Percentiles rank a stretch among this genome's conserved stretches.
phyloP scores from a whole-genome alignment of 1,284 basidiomycete genomes.

The Cutaneotrichosporon spelunceum region DNA sequence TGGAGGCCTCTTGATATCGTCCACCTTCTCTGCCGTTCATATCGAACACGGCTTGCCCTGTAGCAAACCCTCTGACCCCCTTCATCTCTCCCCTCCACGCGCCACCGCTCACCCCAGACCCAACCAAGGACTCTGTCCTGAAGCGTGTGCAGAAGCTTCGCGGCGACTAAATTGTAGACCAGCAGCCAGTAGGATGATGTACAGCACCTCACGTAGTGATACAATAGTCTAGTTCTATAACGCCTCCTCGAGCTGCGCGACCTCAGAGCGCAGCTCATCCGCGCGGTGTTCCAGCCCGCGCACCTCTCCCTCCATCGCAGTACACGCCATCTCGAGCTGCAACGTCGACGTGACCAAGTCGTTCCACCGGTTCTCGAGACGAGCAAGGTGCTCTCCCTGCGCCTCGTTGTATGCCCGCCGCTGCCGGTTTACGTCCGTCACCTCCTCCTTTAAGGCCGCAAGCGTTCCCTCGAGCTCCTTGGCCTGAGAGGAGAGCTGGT shows the following conservation, averaged over 20 bases:
- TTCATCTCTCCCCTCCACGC: neutral
- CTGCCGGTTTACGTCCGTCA: constrained; percentile 77
- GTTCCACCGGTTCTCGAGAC: constrained; percentile 49
- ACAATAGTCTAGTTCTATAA: constrained; percentile 10
- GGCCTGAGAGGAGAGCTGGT: constrained; percentile 72
- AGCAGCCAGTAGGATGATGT: constrained; percentile 2
- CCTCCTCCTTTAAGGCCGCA: constrained; percentile 68
- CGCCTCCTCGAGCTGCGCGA: constrained; percentile 36
- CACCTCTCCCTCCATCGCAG: constrained; percentile 48
- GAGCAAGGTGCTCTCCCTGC: constrained; percentile 42
- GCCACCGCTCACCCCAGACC: constrained; percentile 60
- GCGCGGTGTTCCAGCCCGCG: constrained; percentile 39
- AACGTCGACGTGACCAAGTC: constrained; percentile 46
- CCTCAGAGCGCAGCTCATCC: constrained; percentile 38
- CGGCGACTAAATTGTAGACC: constrained; percentile 60
- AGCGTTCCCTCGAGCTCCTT: constrained; percentile 69
- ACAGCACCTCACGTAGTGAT: constrained; percentile 9
- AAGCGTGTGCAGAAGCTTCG: constrained; percentile 97
- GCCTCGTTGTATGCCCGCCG: constrained; percentile 66
- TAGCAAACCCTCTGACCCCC: neutral
- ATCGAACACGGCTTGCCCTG: neutral
- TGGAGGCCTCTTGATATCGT: neutral
- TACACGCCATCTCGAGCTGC: constrained; percentile 51
- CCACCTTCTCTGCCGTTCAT: neutral
- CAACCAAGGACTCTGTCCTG: constrained; percentile 91